A percentile compares a stretch with the other conserved stretches of the same genome.
Conservation (phyloP, 805 yeast species). For the Kodamaea restingae region DNA sequence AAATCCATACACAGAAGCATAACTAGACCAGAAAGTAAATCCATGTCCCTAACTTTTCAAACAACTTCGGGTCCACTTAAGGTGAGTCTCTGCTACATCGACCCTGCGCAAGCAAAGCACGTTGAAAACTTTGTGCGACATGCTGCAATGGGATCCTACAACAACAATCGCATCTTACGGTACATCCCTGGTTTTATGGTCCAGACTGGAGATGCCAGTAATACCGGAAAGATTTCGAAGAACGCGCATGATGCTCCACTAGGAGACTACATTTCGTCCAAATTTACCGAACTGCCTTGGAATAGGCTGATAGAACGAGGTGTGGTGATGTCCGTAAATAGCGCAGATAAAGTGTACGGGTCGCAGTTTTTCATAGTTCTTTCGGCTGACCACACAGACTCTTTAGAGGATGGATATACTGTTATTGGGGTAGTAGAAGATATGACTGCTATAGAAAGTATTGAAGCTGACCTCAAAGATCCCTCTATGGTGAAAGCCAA, state of each 20-base stretch:
- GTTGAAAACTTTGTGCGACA: conserved; percentile 20
- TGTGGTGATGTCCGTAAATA: conserved; percentile 13
- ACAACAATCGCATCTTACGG: conserved; percentile 13
- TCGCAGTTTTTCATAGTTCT: conserved; percentile 21
- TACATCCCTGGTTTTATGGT: conserved; percentile 18
- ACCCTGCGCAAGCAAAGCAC: conserved; percentile 12
- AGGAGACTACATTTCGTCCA: conserved; percentile 1
- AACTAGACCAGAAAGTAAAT: neutral
- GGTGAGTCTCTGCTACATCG: conserved; percentile 11
- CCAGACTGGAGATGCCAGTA: conserved; percentile 21
- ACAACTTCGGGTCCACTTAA: conserved; percentile 17
- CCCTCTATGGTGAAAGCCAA: conserved; percentile 10
- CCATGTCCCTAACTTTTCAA: conserved; percentile 14
- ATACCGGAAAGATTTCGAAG: conserved; percentile 13
- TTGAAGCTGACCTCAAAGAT: conserved; percentile 13
- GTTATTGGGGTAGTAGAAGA: conserved; percentile 20
- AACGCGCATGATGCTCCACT: conserved; percentile 10
- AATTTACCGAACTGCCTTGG: neutral
- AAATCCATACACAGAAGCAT: neutral
- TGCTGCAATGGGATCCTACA: conserved; percentile 20
- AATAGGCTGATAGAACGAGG: conserved; percentile 12
- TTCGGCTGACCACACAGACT: conserved; percentile 10
- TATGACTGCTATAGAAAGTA: conserved; percentile 12
- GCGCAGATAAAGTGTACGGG: conserved; percentile 12
- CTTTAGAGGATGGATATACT: conserved; percentile 12